Evolutionary conservation across 1,284 basidiomycete species (phyloP), one percentile per base, ranked within the genome.

Genomic region (Cystobasidium pallidum): DNA sequence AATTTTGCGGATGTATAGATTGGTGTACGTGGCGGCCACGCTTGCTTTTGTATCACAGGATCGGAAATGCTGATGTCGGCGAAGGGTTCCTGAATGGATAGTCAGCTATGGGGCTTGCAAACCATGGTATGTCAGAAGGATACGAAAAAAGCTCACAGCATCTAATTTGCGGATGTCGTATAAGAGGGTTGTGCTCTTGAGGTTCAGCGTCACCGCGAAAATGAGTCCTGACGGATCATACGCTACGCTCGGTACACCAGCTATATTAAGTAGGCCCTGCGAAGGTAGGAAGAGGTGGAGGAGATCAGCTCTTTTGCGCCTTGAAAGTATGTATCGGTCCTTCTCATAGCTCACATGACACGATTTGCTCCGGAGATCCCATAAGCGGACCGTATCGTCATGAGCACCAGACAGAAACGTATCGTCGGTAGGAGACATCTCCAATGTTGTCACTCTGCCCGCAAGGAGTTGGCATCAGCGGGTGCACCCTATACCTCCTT

Each of bases 311-410:
- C 49, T 19, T 10, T 15, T 19, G 8, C 10, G 52, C 21, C 11
- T 32, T 15, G 32, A 1, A 57, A 57, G 54, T 1, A 17, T 34
- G 8, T 34, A 32, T 21, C 7, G 21, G 58, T 19, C 10, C 26
- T 76, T 2, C 49, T 17, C 3, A 17, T 19, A 26, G 17, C 83
- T 66, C 55, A 83, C 83, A 67, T 90, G 87, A 79, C 92, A 92
- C 32, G 85, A 84, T 0, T 88, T 87, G 19, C 88, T 84, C 41
- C 94, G 88, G 52, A 98, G 84, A 81, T 99, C 96, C 96, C 96
- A 99, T 24, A 99, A 82, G 45, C 93, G 86, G n/a, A 99, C 93
- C 0, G 93, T 94, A 77, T 91, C 92, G 83, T 99, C 94, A 77
- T 91, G 85, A 0, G 94, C 92, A 0, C 88, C 91, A 7, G 94